Base-by-base conservation (phyloP, 139 green algal genomes). In the Coccomyxa sp. region DNA sequence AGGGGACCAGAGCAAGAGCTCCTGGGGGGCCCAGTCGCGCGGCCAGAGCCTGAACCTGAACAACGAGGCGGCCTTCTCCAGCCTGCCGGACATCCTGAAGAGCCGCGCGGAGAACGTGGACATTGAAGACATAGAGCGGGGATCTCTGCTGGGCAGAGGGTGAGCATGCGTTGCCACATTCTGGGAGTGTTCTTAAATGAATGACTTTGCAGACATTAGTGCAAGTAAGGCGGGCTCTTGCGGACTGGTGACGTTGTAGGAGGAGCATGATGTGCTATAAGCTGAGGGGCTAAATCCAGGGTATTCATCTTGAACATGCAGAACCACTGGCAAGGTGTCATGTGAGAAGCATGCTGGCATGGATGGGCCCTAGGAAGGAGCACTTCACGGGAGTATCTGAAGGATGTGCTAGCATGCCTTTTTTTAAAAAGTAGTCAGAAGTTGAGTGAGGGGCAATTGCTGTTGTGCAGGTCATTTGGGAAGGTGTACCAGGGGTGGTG, bases 401-500 rank as follows among this genome's bases (percentile, higher is more conserved):
- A n/a, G n/a, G n/a, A n/a, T n/a, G n/a, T n/a, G n/a, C n/a, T n/a
- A n/a, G n/a, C n/a, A n/a, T n/a, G n/a, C n/a, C n/a, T n/a, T n/a
- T n/a, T n/a, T n/a, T n/a, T n/a, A n/a, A n/a, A n/a, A n/a, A n/a
- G n/a, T n/a, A n/a, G n/a, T n/a, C n/a, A n/a, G n/a, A n/a, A n/a
- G n/a, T n/a, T n/a, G n/a, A n/a, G n/a, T n/a, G n/a, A n/a, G n/a
- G n/a, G n/a, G n/a, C n/a, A n/a, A n/a, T n/a, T n/a, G n/a, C n/a
- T n/a, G n/a, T 29, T 38, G 27, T 6, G 64, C 64, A 71, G 64
- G 64, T 71, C 64, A 34, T 71, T 38, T 36, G 64, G 64, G 64
- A 71, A 71, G 64, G 64, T 71, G 64, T 71, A 71, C 64, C 27
- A 71, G 27, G 64, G 64, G 24, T 36, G 64, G 64, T 71, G 64